Base-by-base conservation (phyloP, 2,329 filamentous ascomycete species). In the Hirsutella thompsonii region DNA sequence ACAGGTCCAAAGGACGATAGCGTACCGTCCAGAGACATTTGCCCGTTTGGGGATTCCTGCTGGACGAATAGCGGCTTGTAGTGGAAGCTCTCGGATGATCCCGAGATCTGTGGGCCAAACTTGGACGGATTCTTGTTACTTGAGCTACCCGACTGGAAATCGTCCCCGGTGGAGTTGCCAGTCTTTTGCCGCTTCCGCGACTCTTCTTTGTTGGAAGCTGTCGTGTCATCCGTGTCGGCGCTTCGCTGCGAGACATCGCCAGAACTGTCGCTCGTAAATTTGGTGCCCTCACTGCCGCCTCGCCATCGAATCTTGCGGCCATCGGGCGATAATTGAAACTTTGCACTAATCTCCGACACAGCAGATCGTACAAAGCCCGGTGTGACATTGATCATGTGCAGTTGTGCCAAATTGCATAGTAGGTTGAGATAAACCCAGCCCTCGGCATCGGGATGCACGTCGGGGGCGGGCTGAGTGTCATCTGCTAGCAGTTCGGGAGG, bases 371-470 rank as follows among this genome's bases (percentile, higher is more conserved):
- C 78, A 51, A 90, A 90, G 21, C 81, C 77, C 0, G 80, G 71
- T 0, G 86, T 88, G 1, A 93, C 85, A 44, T 87, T 89, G 49
- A 92, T 71, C 0, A 88, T 90, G 51, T 93, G 86, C 16, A 93
- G 64, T 59, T 93, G 86, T 0, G 87, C 86, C 67, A 93, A 73
- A 52, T 82, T 88, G 54, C 81, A 79, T 2, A 93, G 68, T 1
- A 93, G 62, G 49, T 92, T 92, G 6, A 92, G 63, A 50, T 89
- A 90, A 0, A 90, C 77, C 85, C 85, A 92, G 4, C 83, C 83
- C 20, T 87, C 78, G 0, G 69, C 67, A 41, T 81, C 79, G 0
- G 78, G 70, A 13, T 72, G 68, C 10, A 77, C 72, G 39, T 77
- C 69, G 2, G 60, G 39, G 1, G 63, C 52, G 8, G 46, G 20